Evolutionary conservation across 371 early-diverging fungal genomes (phyloP).

Genomic region (Smittium mucronatum): DNA sequence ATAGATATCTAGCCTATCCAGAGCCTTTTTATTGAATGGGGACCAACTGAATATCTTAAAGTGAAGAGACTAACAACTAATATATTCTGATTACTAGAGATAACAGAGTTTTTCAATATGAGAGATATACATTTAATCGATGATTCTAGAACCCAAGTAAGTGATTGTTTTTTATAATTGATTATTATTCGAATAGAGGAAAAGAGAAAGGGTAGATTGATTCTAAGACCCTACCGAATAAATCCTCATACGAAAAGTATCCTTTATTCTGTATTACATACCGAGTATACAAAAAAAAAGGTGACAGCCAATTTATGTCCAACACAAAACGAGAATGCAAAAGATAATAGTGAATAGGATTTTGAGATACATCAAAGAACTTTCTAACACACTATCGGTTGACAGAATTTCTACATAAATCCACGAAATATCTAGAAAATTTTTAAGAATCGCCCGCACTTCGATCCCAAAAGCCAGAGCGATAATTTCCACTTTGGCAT

Average conservation of each 20-base stretch:
- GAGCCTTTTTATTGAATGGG: background rate
- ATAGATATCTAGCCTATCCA: background rate
- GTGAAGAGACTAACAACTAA: background rate
- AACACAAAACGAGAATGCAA: too few relatives aligned
- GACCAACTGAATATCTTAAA: background rate
- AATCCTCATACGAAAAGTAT: background rate
- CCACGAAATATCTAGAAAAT: too few relatives aligned
- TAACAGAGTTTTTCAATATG: conserved; percentile 21
- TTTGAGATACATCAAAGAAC: too few relatives aligned
- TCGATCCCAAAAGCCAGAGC: too few relatives aligned
- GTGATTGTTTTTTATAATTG: background rate
- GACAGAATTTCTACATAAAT: too few relatives aligned
- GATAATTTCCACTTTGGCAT: too few relatives aligned
- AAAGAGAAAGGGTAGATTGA: conserved; percentile 8
- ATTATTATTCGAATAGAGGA: conserved; percentile 16
- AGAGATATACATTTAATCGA: conserved; percentile 22
- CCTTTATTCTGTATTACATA: conserved; percentile 14
- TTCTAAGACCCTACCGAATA: conserved; percentile 9
- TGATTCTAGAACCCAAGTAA: background rate
- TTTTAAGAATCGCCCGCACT: too few relatives aligned
- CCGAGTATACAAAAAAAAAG: conserved; percentile 12
- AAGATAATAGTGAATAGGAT: too few relatives aligned
- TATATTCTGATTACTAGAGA: conserved; percentile 4
- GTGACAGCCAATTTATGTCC: conserved; percentile 10
- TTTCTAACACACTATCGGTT: too few relatives aligned